These are phyloP conservation scores for Canariomyces notabilis DNA, from an alignment of 2,329 filamentous ascomycete species.

Conservation along the genomic window DNA sequence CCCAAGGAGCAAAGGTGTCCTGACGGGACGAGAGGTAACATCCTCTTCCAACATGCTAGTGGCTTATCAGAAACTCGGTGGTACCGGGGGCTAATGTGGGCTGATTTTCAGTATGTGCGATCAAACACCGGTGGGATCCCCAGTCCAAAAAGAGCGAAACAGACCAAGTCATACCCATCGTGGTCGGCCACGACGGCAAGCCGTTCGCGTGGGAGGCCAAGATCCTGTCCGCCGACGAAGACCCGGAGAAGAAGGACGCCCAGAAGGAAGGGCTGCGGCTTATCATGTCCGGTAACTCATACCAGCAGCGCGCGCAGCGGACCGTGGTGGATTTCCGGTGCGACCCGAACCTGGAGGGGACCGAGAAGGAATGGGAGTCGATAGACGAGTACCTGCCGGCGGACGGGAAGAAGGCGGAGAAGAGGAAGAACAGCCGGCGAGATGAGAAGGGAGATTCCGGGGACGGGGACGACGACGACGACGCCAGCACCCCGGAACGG, in stretches of 20 bases:
- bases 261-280: slow-evolving; percentile 68
- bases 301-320: slow-evolving; percentile 56
- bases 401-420: slow-evolving; percentile 12
- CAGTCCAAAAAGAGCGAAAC: slow-evolving; percentile 44
- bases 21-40: slow-evolving; percentile 60
- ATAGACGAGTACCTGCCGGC: slow-evolving; percentile 50
- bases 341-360: slow-evolving; percentile 64
- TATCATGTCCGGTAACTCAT: slow-evolving; percentile 58
- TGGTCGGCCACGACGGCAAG: slow-evolving; percentile 55
- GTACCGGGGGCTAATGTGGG: not conserved
- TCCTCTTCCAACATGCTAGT: not conserved
- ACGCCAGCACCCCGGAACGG: slow-evolving; percentile 41
- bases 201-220: slow-evolving; percentile 61
- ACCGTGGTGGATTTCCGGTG: slow-evolving; percentile 85
- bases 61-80: too few relatives aligned
- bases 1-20: slow-evolving; percentile 59
- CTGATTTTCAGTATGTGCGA: slow-evolving; percentile 61
- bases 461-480: slow-evolving; percentile 30
- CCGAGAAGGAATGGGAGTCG: slow-evolving; percentile 62
- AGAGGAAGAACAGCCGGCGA: slow-evolving; percentile 15
- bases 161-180: slow-evolving; percentile 63
- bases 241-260: slow-evolving; percentile 58
- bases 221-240: slow-evolving; percentile 59
- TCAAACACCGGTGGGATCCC: slow-evolving; percentile 53
- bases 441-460: slow-evolving; percentile 30